Conservation (phyloP, 2,329 filamentous ascomycete genomes). For the Trichoderma asperellum region DNA sequence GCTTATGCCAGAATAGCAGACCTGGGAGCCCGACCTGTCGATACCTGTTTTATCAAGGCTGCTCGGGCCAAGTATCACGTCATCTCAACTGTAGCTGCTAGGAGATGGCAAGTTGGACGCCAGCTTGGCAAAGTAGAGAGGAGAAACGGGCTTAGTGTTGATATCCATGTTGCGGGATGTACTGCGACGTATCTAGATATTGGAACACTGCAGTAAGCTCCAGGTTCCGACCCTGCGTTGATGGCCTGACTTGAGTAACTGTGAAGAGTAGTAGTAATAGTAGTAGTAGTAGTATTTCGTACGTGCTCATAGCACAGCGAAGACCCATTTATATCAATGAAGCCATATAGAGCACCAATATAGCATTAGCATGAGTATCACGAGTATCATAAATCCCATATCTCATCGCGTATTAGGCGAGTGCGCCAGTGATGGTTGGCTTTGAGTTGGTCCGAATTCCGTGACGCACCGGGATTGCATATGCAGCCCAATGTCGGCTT, state of each 20-base stretch:
- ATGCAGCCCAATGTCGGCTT: not conserved
- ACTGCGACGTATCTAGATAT: not conserved
- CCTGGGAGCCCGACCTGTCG: not conserved
- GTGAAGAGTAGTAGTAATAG: no score
- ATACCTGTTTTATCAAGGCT: not conserved
- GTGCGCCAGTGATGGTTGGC: not conserved
- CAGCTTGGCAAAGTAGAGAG: not conserved
- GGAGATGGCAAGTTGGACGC: slow-evolving; percentile 11
- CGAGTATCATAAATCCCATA: not conserved
- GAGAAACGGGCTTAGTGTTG: not conserved
- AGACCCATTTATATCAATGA: not conserved
- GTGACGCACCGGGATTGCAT: not conserved
- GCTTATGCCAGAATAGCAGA: no score
- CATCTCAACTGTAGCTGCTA: not conserved
- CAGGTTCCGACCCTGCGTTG: not conserved
- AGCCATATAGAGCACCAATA: not conserved
- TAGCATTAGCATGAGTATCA: not conserved
- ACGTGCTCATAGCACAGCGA: not conserved
- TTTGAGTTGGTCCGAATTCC: not conserved
- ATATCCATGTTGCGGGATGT: not conserved
- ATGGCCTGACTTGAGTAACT: not conserved
- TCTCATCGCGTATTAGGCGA: not conserved
- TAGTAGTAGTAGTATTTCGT: not conserved
- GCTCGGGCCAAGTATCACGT: not conserved
- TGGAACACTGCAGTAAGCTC: not conserved